phyloP scores from a whole-genome alignment of 345 rosid species.

The Gossypium longicalyx region DNA sequence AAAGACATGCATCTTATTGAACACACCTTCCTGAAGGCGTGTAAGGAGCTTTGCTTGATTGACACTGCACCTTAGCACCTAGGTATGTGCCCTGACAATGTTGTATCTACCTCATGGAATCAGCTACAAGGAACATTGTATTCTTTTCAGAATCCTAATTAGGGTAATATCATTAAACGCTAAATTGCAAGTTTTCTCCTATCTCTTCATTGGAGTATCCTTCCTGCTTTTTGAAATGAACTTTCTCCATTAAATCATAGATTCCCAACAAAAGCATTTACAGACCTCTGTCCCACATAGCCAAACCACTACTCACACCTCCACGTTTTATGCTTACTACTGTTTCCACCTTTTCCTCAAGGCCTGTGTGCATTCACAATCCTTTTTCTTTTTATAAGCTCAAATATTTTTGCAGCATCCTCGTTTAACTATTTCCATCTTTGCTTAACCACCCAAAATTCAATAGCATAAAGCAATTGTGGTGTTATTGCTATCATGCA shows the following conservation, averaged over 20 bases:
- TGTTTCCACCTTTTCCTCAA: neutral
- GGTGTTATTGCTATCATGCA: conserved; percentile 1
- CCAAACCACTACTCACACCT: neutral
- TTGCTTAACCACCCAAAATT: neutral
- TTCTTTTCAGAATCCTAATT: neutral
- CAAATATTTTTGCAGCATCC: neutral
- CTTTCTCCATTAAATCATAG: neutral
- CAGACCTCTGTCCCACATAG: neutral
- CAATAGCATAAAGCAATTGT: neutral
- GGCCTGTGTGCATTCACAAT: neutral
- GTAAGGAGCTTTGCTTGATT: neutral
- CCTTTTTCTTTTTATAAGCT: neutral
- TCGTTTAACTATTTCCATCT: neutral
- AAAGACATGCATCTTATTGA: neutral
- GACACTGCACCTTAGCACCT: neutral
- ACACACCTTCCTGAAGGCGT: neutral
- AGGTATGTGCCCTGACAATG: neutral
- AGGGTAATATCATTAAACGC: neutral
- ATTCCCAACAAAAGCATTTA: neutral
- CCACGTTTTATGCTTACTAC: neutral
- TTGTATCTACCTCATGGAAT: neutral
- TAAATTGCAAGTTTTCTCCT: neutral
- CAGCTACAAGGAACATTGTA: neutral
- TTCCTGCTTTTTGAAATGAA: neutral
- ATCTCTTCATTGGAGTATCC: neutral